These are phyloP conservation scores for Thelonectria blattea DNA, from an alignment of 2,329 filamentous ascomycete species.

Conservation along the genomic window DNA sequence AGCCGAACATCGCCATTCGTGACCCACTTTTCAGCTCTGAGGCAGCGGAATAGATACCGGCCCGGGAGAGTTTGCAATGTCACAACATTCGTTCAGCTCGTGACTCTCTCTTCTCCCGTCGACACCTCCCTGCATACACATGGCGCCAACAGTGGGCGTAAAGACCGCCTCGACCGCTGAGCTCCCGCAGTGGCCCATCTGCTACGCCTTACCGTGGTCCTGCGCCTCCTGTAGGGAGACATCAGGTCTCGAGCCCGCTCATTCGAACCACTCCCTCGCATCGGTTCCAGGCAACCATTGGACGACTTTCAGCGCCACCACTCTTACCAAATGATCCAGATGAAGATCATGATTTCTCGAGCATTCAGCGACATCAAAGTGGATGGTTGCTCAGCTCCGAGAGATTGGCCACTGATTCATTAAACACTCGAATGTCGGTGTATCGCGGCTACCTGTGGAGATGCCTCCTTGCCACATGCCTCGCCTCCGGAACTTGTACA, in stretches of 20 bases:
- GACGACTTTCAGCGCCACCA: background rate
- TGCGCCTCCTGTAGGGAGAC: background rate
- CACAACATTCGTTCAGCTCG: background rate
- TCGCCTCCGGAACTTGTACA: background rate
- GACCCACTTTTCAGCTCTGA: background rate
- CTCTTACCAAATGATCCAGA: background rate
- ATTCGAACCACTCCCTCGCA: background rate
- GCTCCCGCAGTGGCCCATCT: background rate
- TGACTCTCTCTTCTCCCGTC: background rate
- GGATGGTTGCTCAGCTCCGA: background rate
- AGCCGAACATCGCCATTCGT: too few species aligned
- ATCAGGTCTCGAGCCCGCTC: background rate
- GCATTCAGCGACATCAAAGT: background rate
- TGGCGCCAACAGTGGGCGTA: background rate
- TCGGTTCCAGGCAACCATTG: background rate
- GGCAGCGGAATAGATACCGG: too few species aligned
- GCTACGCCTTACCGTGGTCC: background rate
- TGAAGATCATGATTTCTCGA: background rate
- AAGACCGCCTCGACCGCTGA: background rate
- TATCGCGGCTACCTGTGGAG: background rate
- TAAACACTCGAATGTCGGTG: background rate
- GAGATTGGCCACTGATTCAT: background rate
- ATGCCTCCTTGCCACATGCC: background rate
- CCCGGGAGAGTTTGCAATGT: background rate
- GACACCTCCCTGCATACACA: background rate